Conservation (phyloP, 352 stramenopile species). For the Phytophthora uliginosa region DNA sequence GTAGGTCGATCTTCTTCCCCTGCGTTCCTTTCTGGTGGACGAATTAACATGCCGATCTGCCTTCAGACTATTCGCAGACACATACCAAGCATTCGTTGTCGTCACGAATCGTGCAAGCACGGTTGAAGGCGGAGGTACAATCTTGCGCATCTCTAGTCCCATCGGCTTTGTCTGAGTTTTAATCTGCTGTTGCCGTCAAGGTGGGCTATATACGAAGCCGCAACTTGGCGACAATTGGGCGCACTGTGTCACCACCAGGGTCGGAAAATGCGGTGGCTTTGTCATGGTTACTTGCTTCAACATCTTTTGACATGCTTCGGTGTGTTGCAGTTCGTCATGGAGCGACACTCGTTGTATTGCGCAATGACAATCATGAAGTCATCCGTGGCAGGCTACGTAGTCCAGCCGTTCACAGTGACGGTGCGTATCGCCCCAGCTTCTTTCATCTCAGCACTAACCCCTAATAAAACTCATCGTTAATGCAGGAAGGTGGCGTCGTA, state of each 20-base stretch:
- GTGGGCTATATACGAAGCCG: slow-evolving; percentile 71
- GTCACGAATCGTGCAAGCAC: slow-evolving; percentile 76
- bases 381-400: slow-evolving; percentile 56
- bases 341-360: slow-evolving; percentile 59
- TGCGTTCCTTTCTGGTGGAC: neutral
- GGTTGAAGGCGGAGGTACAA: slow-evolving; percentile 37
- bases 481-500: slow-evolving; percentile 57
- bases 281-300: slow-evolving; percentile 11
- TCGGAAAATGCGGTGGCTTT: slow-evolving; percentile 17
- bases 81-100: slow-evolving; percentile 70
- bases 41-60: slow-evolving; percentile 3
- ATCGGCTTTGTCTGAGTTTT: neutral
- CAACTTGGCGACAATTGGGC: slow-evolving; percentile 75
- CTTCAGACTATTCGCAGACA: slow-evolving; percentile 70
- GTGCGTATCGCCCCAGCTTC: slow-evolving; percentile 26
- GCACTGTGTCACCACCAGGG: slow-evolving; percentile 75
- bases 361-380: slow-evolving; percentile 76
- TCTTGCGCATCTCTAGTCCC: neutral
- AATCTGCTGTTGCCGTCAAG: slow-evolving; percentile 22
- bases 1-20: slow-evolving; percentile 23
- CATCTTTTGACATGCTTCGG: slow-evolving; percentile 13
- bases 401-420: slow-evolving; percentile 75
- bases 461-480: slow-evolving; percentile 7
- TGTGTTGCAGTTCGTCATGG: slow-evolving; percentile 64
- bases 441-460: neutral